Evolutionary conservation across 306 rosid genomes (phyloP), one percentile per base, ranked within the genome.

Genomic region (Fragaria vesca): DNA sequence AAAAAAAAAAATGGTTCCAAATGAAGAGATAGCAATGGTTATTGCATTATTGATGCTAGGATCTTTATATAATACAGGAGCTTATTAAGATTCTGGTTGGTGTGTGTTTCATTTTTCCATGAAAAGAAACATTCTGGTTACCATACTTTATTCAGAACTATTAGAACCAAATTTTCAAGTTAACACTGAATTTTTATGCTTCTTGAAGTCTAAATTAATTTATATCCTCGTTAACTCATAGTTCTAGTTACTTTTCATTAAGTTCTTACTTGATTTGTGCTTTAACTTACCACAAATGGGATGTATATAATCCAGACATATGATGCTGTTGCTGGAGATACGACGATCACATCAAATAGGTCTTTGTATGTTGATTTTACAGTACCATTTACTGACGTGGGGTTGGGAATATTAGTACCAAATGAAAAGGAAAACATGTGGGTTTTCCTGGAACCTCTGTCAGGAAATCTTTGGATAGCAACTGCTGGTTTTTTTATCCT

Each of bases 271-370:
- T 48, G 52, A 13, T 48, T 3, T 48, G 18, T 12, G 17, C 18
- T 12, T 48, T 13, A 3, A 48, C 40, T 63, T 11, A 4, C 24
- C 16, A 63, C 15, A 10, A 13, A 48, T 48, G 18, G 17, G 52
- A 48, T 48, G 52, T 48, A 13, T 48, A 48, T 48, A 12, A 48
- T 13, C 18, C 52, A 48, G 79, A 63, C n/a, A 6, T 76, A 38
- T 36, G 69, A 74, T 74, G 77, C 69, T 54, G 77, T 13, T 28
- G 77, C 60, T 58, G 77, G 77, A 40, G 77, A 74, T 74, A 38
- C 10, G 1, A 74, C 77, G 18, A 74, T 74, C 77, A 38, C 68
- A 57, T 20, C 21, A 8, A 36, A 74, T 13, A 57, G 77, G 42
- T 74, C 69, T 36, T 67, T 40, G 45, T 58, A 54, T 38, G 77